Evolutionary conservation across 192 early-diverging fungal genomes (phyloP).

Genomic region (Geranomyces variabilis): DNA sequence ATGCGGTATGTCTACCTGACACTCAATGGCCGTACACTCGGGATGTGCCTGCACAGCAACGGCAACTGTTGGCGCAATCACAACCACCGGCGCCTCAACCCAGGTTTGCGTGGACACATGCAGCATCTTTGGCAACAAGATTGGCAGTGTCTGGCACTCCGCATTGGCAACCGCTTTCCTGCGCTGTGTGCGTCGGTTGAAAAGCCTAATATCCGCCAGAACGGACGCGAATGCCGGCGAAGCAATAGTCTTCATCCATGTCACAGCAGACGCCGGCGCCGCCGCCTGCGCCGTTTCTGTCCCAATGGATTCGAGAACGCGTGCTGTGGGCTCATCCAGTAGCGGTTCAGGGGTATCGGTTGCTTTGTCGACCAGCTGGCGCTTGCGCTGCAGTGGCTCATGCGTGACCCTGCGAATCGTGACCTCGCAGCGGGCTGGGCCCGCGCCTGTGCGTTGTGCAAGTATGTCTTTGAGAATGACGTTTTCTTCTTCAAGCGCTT

Average conservation of each 20-base stretch:
- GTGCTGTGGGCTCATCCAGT: background rate
- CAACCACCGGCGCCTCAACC: background rate
- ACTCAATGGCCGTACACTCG: background rate
- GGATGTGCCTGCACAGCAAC: background rate
- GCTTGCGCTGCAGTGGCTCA: background rate
- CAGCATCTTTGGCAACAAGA: background rate
- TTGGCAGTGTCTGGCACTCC: background rate
- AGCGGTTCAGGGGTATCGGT: background rate
- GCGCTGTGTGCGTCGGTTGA: background rate
- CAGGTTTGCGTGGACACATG: background rate
- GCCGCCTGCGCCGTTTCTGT: background rate
- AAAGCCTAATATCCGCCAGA: constrained; percentile 1
- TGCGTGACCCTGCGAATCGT: constrained; percentile 1
- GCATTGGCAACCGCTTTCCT: background rate
- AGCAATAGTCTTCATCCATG: background rate
- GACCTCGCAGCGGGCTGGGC: background rate
- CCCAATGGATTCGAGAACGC: background rate
- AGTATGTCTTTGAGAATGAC: constrained; percentile 41
- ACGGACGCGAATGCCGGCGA: background rate
- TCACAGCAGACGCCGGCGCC: background rate
- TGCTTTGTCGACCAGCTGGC: background rate
- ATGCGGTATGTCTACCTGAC: constrained; percentile 1
- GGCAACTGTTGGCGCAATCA: background rate
- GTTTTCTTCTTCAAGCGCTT: constrained; percentile 41
- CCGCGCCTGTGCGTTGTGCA: constrained; percentile 9